Evolutionary conservation across 305 asterid species (phyloP).

Genomic region (Fraxinus latifolia): DNA sequence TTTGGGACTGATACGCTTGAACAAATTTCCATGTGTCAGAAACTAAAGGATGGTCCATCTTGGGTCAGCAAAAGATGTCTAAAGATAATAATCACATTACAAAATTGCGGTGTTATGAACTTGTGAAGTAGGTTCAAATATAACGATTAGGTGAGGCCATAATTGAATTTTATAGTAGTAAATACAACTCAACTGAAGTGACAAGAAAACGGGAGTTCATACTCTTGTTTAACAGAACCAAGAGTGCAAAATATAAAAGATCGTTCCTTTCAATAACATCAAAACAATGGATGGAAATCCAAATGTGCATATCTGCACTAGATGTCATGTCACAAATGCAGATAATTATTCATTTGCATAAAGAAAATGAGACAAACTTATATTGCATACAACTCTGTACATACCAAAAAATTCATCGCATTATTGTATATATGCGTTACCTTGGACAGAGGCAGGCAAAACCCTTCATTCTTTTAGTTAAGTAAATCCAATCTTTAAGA

Average conservation of each 20-base stretch:
- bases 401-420: not conserved
- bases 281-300: not conserved
- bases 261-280: not conserved
- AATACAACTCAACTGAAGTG: not conserved
- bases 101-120: not conserved
- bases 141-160: not conserved
- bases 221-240: not conserved
- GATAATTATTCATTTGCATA: not conserved
- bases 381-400: not conserved
- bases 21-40: not conserved
- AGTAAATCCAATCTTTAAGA: not conserved
- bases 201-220: not conserved
- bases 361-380: not conserved
- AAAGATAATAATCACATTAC: not conserved
- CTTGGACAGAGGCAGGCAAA: not conserved
- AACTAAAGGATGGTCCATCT: not conserved
- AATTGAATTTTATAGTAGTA: not conserved
- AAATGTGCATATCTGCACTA: not conserved
- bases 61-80: not conserved
- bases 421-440: not conserved
- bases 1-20: not conserved
- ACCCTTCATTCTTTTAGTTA: not conserved
- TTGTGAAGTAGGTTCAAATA: not conserved
- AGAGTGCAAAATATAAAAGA: not conserved
- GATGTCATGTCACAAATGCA: not conserved